Percentiles rank a stretch among this genome's conserved stretches.
Conservation (phyloP, 2,329 filamentous ascomycete genomes). For the Plectosphaerella sp. region DNA sequence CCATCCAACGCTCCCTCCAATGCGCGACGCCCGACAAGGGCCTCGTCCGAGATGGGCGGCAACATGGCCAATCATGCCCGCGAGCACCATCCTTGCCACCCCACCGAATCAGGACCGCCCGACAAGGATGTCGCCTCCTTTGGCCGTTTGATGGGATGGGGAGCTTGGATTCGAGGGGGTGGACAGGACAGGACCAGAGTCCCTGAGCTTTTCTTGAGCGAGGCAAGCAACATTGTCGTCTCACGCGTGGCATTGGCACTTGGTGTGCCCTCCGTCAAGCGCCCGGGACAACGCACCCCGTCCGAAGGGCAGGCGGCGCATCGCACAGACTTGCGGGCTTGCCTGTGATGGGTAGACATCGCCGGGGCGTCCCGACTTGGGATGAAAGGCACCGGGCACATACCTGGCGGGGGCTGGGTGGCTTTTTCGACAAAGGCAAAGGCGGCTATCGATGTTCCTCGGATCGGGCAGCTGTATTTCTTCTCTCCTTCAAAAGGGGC, state of each 20-base stretch:
- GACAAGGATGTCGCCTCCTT: slow-evolving; percentile 4
- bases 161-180: too few relatives aligned
- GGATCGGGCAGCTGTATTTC: too few relatives aligned
- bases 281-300: not conserved
- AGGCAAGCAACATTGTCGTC: not conserved
- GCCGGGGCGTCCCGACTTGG: too few relatives aligned
- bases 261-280: too few relatives aligned
- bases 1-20: not conserved
- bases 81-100: not conserved
- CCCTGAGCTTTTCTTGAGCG: too few relatives aligned
- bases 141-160: not conserved
- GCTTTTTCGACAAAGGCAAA: too few relatives aligned
- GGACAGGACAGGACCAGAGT: too few relatives aligned
- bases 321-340: not conserved
- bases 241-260: not conserved
- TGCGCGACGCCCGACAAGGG: slow-evolving; percentile 12
- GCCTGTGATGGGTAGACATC: too few relatives aligned
- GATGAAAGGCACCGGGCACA: too few relatives aligned
- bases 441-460: too few relatives aligned
- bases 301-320: not conserved
- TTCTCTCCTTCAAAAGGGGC: too few relatives aligned
- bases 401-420: too few relatives aligned
- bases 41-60: slow-evolving; percentile 26
- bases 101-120: not conserved
- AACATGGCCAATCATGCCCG: slow-evolving; percentile 21